These are phyloP conservation scores for Rubus parviflorus DNA, from an alignment of 306 rosid genomes.

Conservation along the genomic window DNA sequence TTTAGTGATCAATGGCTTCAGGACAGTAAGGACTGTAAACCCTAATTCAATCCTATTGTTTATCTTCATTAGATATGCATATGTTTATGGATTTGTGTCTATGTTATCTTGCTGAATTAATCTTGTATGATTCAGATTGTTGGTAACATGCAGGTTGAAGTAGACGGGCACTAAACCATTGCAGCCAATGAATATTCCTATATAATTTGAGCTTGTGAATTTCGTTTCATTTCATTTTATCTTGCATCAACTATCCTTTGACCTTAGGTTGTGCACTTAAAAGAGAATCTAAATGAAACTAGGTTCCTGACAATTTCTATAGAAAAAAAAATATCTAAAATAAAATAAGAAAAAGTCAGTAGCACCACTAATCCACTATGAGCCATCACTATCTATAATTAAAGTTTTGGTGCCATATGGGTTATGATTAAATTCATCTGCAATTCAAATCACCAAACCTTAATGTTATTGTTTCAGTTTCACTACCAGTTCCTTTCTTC, in stretches of 20 bases:
- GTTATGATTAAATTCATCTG: conserved; percentile 67
- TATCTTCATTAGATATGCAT: background rate
- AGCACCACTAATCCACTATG: conserved; percentile 18
- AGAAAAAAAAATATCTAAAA: conserved; percentile 7
- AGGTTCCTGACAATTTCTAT: conserved; percentile 1
- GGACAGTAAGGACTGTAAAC: background rate
- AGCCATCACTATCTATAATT: conserved; percentile 44
- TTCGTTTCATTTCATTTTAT: background rate
- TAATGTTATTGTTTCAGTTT: background rate
- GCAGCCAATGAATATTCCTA: conserved; percentile 1
- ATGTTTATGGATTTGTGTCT: background rate
- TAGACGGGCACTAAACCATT: conserved; percentile 6
- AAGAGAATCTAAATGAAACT: conserved; percentile 18
- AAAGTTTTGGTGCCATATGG: conserved; percentile 77
- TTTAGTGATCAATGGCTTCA: background rate
- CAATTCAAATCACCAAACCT: conserved; percentile 48
- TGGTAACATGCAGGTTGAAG: background rate
- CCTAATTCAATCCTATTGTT: background rate
- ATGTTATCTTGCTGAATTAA: background rate
- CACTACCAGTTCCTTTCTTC: background rate
- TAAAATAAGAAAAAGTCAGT: conserved; percentile 1
- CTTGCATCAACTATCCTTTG: conserved; percentile 26
- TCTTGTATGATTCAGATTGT: background rate
- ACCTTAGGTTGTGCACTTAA: conserved; percentile 13
- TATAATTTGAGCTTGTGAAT: conserved; percentile 11